A percentile compares a stretch with the other conserved stretches of the same genome.
Evolutionary conservation across 208 protist genomes (phyloP).

Genomic region (Herpetomonas tarakana): DNA sequence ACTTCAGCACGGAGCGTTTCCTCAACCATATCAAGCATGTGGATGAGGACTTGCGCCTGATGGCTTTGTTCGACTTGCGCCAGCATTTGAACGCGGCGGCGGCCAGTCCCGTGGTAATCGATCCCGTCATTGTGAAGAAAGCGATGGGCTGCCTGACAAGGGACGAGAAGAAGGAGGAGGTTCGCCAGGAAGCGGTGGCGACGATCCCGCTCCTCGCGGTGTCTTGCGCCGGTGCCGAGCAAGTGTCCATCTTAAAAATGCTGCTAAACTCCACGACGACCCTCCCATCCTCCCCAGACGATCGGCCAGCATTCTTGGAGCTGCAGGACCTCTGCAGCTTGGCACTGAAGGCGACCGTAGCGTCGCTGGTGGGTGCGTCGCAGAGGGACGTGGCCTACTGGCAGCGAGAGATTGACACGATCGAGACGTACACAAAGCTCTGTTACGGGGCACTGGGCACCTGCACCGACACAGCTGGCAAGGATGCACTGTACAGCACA

Average conservation of each 20-base stretch:
- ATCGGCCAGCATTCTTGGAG: constrained; percentile 23
- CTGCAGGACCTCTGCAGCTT: constrained; percentile 38
- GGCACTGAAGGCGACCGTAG: constrained; percentile 38
- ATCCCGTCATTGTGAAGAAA: constrained; percentile 20
- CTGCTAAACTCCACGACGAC: constrained; percentile 23
- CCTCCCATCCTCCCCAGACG: constrained; percentile 8
- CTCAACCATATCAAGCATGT: constrained; percentile 47
- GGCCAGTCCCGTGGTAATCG: constrained; percentile 2
- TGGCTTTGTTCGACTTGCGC: constrained; percentile 67
- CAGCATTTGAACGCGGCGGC: constrained; percentile 19
- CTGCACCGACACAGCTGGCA: constrained; percentile 6
- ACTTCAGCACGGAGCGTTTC: constrained; percentile 34
- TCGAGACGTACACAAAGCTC: background rate
- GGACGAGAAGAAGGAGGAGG: constrained; percentile 24
- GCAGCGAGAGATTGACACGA: constrained; percentile 29
- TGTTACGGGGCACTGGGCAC: constrained; percentile 6
- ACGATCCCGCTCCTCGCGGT: constrained; percentile 22
- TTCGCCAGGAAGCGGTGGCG: constrained; percentile 29
- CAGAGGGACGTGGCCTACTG: constrained; percentile 32
- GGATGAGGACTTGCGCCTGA: constrained; percentile 62
- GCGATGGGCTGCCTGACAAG: constrained; percentile 39
- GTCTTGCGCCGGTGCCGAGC: constrained; percentile 20
- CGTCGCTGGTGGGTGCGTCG: constrained; percentile 34
- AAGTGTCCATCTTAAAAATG: constrained; percentile 24
- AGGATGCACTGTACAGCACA: constrained; percentile 25